A percentile compares a stretch with the other conserved stretches of the same genome.
phyloP scores from a whole-genome alignment of 805 yeast species.

The Lipomyces yamadae region DNA sequence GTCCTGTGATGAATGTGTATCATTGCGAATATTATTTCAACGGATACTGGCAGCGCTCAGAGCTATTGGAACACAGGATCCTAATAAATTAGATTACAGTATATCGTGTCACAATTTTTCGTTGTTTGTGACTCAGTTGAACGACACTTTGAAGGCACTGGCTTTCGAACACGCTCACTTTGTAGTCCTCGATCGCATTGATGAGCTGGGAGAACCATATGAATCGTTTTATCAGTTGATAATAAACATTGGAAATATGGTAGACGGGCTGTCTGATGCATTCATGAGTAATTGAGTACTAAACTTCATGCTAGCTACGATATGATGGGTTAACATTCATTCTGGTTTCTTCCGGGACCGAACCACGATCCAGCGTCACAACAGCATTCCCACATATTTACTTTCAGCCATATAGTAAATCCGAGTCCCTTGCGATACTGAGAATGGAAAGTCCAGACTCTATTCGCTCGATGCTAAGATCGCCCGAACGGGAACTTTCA shows the following conservation, averaged over 20 bases:
- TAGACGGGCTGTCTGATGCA: neutral
- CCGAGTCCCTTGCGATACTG: constrained; percentile 23
- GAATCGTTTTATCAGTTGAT: constrained; percentile 22
- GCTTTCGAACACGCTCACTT: constrained; percentile 14
- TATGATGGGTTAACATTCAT: constrained; percentile 21
- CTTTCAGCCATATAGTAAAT: constrained; percentile 29
- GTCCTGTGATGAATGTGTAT: constrained; percentile 30
- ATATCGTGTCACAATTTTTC: constrained; percentile 14
- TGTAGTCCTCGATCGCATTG: constrained; percentile 30
- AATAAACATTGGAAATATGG: constrained; percentile 20
- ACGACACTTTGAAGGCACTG: constrained; percentile 7
- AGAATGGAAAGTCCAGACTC: constrained; percentile 6
- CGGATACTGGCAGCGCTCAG: constrained; percentile 23
- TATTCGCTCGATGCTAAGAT: neutral
- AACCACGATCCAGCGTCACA: constrained; percentile 20
- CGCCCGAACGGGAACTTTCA: constrained; percentile 8
- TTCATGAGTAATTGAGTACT: neutral
- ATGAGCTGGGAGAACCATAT: constrained; percentile 20
- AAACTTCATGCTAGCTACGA: constrained; percentile 2
- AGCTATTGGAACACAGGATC: neutral
- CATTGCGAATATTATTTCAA: constrained; percentile 21
- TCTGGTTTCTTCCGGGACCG: constrained; percentile 17
- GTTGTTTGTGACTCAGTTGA: constrained; percentile 20
- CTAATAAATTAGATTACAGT: constrained; percentile 6
- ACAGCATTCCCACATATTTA: constrained; percentile 26